These are phyloP conservation scores for Penicillium maclennaniae DNA, from an alignment of 495 filamentous ascomycete species.

Conservation along the genomic window DNA sequence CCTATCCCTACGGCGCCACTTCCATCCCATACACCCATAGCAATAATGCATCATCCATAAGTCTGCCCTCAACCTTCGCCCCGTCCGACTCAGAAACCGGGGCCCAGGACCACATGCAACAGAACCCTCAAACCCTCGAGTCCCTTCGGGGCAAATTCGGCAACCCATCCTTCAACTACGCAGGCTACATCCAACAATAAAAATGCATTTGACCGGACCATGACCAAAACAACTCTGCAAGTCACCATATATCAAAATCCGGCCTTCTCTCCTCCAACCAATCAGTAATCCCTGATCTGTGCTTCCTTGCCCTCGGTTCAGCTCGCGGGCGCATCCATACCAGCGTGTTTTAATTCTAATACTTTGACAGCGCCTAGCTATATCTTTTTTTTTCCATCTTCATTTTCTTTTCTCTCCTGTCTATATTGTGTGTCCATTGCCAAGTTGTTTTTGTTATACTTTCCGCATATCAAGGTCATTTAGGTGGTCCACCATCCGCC, in stretches of 20 bases:
- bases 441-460: background rate
- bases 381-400: background rate
- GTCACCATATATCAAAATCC: slow-evolving; percentile 8
- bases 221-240: slow-evolving; percentile 7
- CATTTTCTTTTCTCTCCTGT: background rate
- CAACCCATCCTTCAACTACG: slow-evolving; percentile 33
- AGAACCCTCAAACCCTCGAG: slow-evolving; percentile 24
- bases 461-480: background rate
- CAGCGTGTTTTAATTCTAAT: slow-evolving; percentile 27
- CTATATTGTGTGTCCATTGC: background rate
- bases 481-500: too few species aligned
- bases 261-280: slow-evolving; percentile 7
- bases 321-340: slow-evolving; percentile 1
- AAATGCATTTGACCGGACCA: slow-evolving; percentile 10
- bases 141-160: slow-evolving; percentile 30
- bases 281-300: background rate
- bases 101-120: slow-evolving; percentile 26
- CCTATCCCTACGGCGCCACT: slow-evolving; percentile 34
- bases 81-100: slow-evolving; percentile 26
- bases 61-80: slow-evolving; percentile 32
- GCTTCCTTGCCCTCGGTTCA: slow-evolving; percentile 8
- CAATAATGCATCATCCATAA: slow-evolving; percentile 35
- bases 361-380: slow-evolving; percentile 6
- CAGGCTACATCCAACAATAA: slow-evolving; percentile 32
- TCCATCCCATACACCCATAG: slow-evolving; percentile 33